These are phyloP conservation scores for Daldinia eschscholtzii DNA, from an alignment of 2,329 filamentous ascomycete genomes.

Conservation along the genomic window DNA sequence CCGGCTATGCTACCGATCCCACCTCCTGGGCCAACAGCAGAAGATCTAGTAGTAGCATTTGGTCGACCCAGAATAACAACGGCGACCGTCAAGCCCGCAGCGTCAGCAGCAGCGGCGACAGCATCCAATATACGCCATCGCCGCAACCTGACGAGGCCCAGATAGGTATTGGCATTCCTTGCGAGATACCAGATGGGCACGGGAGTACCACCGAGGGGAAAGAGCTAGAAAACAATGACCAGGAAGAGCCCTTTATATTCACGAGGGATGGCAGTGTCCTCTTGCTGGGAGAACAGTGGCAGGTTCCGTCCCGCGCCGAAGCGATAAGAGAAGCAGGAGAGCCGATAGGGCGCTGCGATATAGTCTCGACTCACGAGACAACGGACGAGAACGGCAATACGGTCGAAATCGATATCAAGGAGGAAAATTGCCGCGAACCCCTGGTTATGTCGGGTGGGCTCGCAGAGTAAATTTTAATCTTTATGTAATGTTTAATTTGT, in stretches of 20 bases:
- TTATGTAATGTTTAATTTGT: background rate
- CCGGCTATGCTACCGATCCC: background rate
- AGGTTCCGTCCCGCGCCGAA: conserved; percentile 14
- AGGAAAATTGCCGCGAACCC: background rate
- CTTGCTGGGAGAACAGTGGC: conserved; percentile 9
- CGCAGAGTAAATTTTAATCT: no score
- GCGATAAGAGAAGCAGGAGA: conserved; percentile 16
- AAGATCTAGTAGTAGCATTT: background rate
- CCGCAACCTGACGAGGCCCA: background rate
- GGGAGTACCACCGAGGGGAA: background rate
- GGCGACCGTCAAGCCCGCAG: background rate
- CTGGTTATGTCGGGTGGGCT: conserved; percentile 20
- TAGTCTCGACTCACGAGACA: background rate
- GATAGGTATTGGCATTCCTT: background rate
- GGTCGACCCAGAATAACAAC: no score
- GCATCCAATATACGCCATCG: background rate
- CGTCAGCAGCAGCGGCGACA: background rate
- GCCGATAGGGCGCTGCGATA: background rate
- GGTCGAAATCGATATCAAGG: background rate
- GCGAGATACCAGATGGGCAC: background rate
- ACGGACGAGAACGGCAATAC: conserved; percentile 4
- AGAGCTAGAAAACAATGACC: background rate
- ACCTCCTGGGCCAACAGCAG: background rate
- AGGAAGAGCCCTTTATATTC: conserved; percentile 11
- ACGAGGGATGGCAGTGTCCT: background rate